Percentiles rank a stretch among this genome's conserved stretches.
Conservation (phyloP, 148 eudicot genomes). For the Nepenthes mirabilis region DNA sequence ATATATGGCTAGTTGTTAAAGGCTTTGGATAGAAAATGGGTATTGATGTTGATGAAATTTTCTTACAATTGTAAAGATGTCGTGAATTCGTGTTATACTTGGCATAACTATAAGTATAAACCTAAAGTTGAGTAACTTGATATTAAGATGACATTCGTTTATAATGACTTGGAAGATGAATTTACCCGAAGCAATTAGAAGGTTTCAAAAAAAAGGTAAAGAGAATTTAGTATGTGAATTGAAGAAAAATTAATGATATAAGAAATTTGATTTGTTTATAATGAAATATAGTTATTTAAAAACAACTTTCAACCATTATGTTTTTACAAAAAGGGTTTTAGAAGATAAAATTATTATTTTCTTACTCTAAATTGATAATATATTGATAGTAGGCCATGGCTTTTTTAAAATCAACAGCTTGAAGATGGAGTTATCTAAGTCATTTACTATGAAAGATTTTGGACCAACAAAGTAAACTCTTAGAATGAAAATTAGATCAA, state of each 20-base stretch:
- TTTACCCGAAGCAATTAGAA: slow-evolving; percentile 5
- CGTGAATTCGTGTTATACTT: slow-evolving; percentile 1
- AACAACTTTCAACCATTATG: no score
- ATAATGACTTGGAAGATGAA: slow-evolving; percentile 3
- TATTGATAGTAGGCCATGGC: no score
- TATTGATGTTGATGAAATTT: slow-evolving; percentile 7
- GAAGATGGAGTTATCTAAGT: neutral
- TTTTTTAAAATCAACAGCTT: neutral
- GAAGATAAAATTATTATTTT: no score
- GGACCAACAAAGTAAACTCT: neutral
- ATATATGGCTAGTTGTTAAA: slow-evolving; percentile 3
- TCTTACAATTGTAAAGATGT: slow-evolving; percentile 7
- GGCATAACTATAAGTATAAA: neutral
- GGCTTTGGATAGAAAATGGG: neutral
- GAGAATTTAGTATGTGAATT: neutral
- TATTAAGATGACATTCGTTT: slow-evolving; percentile 1
- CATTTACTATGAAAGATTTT: neutral
- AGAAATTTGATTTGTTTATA: no score
- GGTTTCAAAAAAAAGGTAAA: neutral
- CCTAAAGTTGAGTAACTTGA: slow-evolving; percentile 3
- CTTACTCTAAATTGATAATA: no score
- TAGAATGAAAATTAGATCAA: neutral
- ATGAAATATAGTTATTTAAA: no score
- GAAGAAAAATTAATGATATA: no score
- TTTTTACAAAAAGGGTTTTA: no score